Evolutionary conservation across 1,139 yeast species (phyloP), one percentile per base, ranked within the genome.

Genomic region (Magnusiomyces ingens): DNA sequence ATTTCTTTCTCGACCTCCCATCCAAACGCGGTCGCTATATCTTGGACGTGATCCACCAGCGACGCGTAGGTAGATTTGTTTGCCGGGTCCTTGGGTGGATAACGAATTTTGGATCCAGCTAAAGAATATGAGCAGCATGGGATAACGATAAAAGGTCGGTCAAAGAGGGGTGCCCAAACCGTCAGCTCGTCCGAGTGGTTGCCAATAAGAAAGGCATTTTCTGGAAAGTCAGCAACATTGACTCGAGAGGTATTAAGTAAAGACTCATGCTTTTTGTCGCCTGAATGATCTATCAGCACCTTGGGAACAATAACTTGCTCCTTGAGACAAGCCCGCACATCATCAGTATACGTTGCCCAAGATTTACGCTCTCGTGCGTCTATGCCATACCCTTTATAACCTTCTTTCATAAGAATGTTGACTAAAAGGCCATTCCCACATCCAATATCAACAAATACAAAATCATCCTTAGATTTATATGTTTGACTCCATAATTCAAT

Each of bases 141-240:
- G 44, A 93, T 87, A 6, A 90, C 96, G 72, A 91, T 75, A 65
- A 89, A 93, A 2, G 97, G 96, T 60, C 76, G 80, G 0, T 91
- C 94, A 17, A 93, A 71, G 12, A 93, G 70, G 1, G 99, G 99
- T 32, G 91, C 82, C 97, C 98, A 93, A 60, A 96, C 87, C 0
- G 98, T 91, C 55, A 93, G 75, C 66, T 93, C 98, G 67, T 93
- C 99, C 0, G 96, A 87, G 64, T 93, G 99, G 65, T 93, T 93
- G 0, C 98, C 99, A 51, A 93, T 90, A 44, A 91, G 71, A 63
- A 93, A 93, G 0, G 95, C 84, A 60, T 84, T 79, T 26, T 71
- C 66, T 0, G 86, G 82, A 57, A 85, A 84, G 45, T 82, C 84
- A 0, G 85, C 82, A 11, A 82, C 77, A 54, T 85, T 82, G 44